These are phyloP conservation scores for Pythium dissimile DNA, from an alignment of 352 stramenopile species.

Conservation along the genomic window DNA sequence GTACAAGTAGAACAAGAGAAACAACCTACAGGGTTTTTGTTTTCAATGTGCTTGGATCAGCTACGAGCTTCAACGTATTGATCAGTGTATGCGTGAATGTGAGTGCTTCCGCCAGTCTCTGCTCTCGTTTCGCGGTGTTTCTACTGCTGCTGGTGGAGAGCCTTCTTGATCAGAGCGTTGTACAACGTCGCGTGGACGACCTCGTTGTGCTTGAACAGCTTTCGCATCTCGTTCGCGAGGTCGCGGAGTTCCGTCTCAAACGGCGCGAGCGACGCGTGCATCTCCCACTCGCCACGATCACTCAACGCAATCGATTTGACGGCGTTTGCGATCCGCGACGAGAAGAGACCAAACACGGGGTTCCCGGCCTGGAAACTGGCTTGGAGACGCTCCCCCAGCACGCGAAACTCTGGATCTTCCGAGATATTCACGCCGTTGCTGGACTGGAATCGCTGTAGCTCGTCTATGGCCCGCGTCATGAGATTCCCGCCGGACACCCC, in stretches of 20 bases:
- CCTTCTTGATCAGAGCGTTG: conserved; percentile 34
- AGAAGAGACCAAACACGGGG: conserved; percentile 59
- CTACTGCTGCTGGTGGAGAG: background rate
- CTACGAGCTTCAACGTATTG: no score
- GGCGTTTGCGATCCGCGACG: conserved; percentile 29
- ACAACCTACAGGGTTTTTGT: background rate
- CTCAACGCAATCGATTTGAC: conserved; percentile 26
- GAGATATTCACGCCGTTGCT: conserved; percentile 13
- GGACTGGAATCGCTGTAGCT: conserved; percentile 16
- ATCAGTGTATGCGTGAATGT: no score
- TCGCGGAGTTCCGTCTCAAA: conserved; percentile 45
- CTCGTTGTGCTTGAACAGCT: conserved; percentile 69
- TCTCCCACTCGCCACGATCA: conserved; percentile 15
- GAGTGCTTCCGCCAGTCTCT: no score
- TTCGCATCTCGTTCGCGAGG: conserved; percentile 27
- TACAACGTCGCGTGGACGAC: conserved; percentile 58
- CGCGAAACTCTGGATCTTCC: conserved; percentile 25
- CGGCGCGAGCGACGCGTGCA: conserved; percentile 49
- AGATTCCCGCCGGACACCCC: conserved; percentile 49
- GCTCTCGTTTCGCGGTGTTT: background rate
- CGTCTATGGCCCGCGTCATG: conserved; percentile 42
- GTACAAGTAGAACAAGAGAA: background rate
- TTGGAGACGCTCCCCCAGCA: conserved; percentile 42
- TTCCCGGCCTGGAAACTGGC: conserved; percentile 43
- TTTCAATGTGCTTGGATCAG: no score